These are phyloP conservation scores for Tilletia setariae DNA, from an alignment of 1,284 basidiomycete genomes.

Conservation along the genomic window DNA sequence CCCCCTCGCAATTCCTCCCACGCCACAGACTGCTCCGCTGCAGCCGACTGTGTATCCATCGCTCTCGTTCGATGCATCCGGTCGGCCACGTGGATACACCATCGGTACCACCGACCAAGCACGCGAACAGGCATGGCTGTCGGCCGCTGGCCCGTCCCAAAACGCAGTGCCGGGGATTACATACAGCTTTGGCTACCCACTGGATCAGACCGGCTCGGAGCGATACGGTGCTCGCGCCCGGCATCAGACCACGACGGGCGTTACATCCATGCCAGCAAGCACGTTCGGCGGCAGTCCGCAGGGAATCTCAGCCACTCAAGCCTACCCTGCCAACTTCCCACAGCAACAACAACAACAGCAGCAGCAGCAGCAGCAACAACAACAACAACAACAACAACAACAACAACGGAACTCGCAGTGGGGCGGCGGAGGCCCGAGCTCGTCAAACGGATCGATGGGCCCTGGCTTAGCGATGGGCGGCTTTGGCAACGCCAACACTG, in stretches of 20 bases:
- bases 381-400: too few relatives aligned
- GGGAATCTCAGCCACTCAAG: too few relatives aligned
- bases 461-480: too few relatives aligned
- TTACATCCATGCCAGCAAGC: background rate
- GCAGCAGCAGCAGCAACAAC: too few relatives aligned
- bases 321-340: background rate
- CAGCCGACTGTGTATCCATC: background rate
- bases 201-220: background rate
- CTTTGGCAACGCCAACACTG: too few relatives aligned
- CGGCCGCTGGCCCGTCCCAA: background rate
- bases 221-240: constrained; percentile 4
- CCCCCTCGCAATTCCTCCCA: background rate
- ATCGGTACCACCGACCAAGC: background rate
- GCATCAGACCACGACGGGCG: background rate
- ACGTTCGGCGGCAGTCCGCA: constrained; percentile 1
- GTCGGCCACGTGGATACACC: background rate
- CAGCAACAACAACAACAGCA: too few relatives aligned
- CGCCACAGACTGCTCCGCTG: background rate
- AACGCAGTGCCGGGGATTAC: background rate
- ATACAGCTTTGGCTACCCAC: background rate
- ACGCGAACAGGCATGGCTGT: background rate
- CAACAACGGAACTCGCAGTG: too few relatives aligned
- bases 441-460: too few relatives aligned
- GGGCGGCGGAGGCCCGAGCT: too few relatives aligned
- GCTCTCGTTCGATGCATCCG: background rate